Evolutionary conservation across 2,329 filamentous ascomycete genomes (phyloP).

Genomic region (Alternaria triticina): DNA sequence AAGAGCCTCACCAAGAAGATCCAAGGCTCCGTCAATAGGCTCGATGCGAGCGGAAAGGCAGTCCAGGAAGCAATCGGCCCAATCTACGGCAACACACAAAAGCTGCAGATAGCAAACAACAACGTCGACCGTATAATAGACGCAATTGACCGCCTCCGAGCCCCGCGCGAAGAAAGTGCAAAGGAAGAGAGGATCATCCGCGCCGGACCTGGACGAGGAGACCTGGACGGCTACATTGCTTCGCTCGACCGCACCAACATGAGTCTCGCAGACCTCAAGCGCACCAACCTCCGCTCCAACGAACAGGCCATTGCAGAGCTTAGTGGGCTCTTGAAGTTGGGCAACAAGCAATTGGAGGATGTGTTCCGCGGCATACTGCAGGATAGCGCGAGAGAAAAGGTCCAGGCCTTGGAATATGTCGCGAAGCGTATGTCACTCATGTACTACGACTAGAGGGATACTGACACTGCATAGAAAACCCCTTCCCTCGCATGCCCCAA

Average conservation of each 20-base stretch:
- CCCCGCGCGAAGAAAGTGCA: slow-evolving; percentile 91
- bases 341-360: slow-evolving; percentile 81
- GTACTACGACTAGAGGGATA: background rate
- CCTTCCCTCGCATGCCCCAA: slow-evolving; percentile 80
- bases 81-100: slow-evolving; percentile 89
- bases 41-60: slow-evolving; percentile 87
- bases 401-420: slow-evolving; percentile 91
- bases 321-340: slow-evolving; percentile 75
- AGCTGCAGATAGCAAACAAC: slow-evolving; percentile 82
- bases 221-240: slow-evolving; percentile 82
- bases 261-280: slow-evolving; percentile 81
- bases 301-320: slow-evolving; percentile 87
- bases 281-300: slow-evolving; percentile 90
- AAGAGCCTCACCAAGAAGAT: slow-evolving; percentile 95
- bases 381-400: slow-evolving; percentile 73
- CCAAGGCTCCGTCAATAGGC: slow-evolving; percentile 79
- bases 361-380: slow-evolving; percentile 80
- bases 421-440: slow-evolving; percentile 72
- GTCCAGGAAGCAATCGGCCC: slow-evolving; percentile 92
- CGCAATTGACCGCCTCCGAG: slow-evolving; percentile 85
- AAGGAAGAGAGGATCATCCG: slow-evolving; percentile 92
- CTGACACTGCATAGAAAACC: slow-evolving; percentile 56
- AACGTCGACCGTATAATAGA: slow-evolving; percentile 88
- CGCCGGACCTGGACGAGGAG: slow-evolving; percentile 68
- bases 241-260: slow-evolving; percentile 89